phyloP scores from a whole-genome alignment of 2,329 filamentous ascomycete genomes.

The Aaosphaeria arxii region DNA sequence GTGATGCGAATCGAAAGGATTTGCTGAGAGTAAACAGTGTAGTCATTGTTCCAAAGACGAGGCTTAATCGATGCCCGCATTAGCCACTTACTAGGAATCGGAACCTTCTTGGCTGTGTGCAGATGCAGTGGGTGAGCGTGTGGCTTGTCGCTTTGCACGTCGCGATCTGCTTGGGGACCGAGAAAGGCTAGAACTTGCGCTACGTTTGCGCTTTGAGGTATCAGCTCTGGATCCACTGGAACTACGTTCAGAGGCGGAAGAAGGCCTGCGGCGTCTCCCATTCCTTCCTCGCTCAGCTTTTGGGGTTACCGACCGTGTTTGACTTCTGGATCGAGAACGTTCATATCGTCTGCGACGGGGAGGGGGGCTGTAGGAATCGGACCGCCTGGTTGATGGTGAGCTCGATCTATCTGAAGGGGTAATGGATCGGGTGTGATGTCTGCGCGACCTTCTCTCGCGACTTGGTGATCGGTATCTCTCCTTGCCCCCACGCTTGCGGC shows the following conservation, averaged over 20 bases:
- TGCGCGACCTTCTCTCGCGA: constrained; percentile 8
- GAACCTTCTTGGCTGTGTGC: no score
- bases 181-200: constrained; percentile 20
- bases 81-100: no score
- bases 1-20: no score
- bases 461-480: constrained; percentile 36
- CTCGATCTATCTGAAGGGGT: constrained; percentile 49
- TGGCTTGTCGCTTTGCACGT: constrained; percentile 7
- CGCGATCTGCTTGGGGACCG: neutral
- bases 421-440: constrained; percentile 47
- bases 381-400: constrained; percentile 53
- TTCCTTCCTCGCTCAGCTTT: constrained; percentile 34
- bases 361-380: constrained; percentile 19
- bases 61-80: no score
- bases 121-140: neutral
- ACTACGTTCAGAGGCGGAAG: constrained; percentile 43
- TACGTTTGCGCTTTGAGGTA: constrained; percentile 47
- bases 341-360: constrained; percentile 13
- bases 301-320: constrained; percentile 35
- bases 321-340: constrained; percentile 5
- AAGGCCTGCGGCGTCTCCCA: constrained; percentile 43
- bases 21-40: no score
- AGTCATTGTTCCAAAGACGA: no score
- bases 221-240: constrained; percentile 47
- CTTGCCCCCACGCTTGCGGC: constrained; percentile 3